A percentile compares a stretch with the other conserved stretches of the same genome.
phyloP scores from a whole-genome alignment of 169 alveolate genomes.

The Plasmodium sp. region DNA sequence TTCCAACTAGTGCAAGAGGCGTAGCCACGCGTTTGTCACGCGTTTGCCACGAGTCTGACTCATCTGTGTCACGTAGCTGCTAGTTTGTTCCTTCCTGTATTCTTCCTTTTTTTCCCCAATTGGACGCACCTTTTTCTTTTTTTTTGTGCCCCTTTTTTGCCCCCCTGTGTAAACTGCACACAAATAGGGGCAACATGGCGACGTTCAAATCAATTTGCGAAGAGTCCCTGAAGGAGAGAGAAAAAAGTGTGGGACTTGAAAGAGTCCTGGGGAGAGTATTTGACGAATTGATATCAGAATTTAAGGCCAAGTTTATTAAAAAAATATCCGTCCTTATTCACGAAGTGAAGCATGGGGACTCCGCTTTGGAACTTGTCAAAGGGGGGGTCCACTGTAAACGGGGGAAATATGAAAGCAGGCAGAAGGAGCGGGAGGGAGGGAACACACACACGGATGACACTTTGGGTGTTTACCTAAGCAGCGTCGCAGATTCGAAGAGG shows the following conservation, averaged over 20 bases:
- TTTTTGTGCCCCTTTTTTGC: not conserved
- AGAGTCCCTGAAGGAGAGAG: conserved; percentile 6
- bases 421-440: not conserved
- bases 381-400: not conserved
- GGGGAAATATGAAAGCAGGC: not conserved
- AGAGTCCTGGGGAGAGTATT: conserved; percentile 13
- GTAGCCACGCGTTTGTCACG: not conserved
- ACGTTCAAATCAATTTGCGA: not conserved
- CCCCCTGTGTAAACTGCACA: not conserved
- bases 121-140: not conserved
- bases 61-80: not conserved
- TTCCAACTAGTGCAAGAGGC: not conserved
- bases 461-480: conserved; percentile 17
- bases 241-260: not conserved
- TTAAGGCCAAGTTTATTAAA: conserved; percentile 35
- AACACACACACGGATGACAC: conserved; percentile 4
- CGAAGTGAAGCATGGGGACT: conserved; percentile 12
- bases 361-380: conserved; percentile 12
- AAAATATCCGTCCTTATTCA: conserved; percentile 15
- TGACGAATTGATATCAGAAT: conserved; percentile 50
- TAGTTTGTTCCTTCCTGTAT: not conserved
- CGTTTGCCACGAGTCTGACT: not conserved
- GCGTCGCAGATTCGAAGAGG: conserved; percentile 15
- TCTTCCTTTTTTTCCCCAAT: not conserved
- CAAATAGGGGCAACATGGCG: not conserved